Evolutionary conservation across 768 basidiomycete species (phyloP).

Genomic region (Suillus variegatus): DNA sequence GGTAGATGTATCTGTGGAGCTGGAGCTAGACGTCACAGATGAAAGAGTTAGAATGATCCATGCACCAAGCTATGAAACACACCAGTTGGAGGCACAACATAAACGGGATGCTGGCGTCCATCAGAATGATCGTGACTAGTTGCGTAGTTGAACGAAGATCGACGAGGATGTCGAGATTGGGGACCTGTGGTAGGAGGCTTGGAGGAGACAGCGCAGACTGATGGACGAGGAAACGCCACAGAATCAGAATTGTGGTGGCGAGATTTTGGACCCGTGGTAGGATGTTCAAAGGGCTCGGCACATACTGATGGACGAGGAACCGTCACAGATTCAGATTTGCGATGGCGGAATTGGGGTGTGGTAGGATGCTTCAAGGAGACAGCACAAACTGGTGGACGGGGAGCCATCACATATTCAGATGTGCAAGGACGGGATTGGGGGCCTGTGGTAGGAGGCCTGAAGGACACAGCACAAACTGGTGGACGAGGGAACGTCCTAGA

Average conservation of each 20-base stretch:
- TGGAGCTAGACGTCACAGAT: not conserved
- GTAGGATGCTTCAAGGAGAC: slow-evolving; percentile 5
- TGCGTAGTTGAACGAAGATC: not conserved
- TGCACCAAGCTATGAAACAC: not conserved
- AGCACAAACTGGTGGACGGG: slow-evolving; percentile 1
- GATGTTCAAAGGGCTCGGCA: slow-evolving; percentile 4
- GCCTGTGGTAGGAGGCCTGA: not conserved
- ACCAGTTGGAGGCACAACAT: not conserved
- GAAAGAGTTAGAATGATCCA: not conserved
- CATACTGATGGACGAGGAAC: not conserved
- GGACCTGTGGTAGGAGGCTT: not conserved
- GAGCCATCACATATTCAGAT: not conserved
- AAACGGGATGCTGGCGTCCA: not conserved
- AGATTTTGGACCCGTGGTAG: not conserved
- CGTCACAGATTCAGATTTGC: not conserved
- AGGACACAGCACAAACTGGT: slow-evolving; percentile 3
- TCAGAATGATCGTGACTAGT: not conserved
- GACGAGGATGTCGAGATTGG: not conserved
- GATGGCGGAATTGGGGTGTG: not conserved
- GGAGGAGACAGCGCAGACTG: not conserved
- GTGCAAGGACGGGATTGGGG: not conserved
- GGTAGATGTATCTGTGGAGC: not conserved
- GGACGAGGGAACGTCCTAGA: not conserved
- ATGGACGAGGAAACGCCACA: not conserved
- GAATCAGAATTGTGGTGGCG: not conserved